Evolutionary conservation across 306 rosid species (phyloP), one percentile per base, ranked within the genome.

Genomic region (Rubus parviflorus): DNA sequence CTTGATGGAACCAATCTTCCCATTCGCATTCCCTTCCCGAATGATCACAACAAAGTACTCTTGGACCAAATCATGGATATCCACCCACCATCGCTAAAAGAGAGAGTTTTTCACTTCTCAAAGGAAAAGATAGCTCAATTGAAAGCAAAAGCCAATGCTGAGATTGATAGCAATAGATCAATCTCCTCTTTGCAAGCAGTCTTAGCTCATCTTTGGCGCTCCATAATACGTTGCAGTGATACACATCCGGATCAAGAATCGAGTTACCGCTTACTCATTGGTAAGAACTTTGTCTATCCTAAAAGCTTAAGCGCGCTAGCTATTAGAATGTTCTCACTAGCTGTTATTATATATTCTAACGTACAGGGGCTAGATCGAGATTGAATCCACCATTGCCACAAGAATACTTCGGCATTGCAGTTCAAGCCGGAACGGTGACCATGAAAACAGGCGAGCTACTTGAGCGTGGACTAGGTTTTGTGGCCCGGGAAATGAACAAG

Each of bases 141-240:
- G 38, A 79, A 79, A 63, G 52, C 68, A 25, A 79, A 64, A 45
- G 77, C 77, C 37, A 79, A 71, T 51, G 42, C 38, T n/a, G 68
- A 72, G 53, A 51, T 78, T 22, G 45, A 40, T 15, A 62, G 48
- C 40, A 37, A 7, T 7, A 52, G 4, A 11, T 16, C 8, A 51
- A 52, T 72, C 5, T 79, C 82, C 4, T 79, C 73, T 11, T 14
- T 72, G 16, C 77, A 79, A 72, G 82, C 77, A 48, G 41, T 72
- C 0, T 51, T 79, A 3, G 65, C 42, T 67, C 68, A 54, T 77
- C 74, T 76, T 13, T 76, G 82, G 70, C 43, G 42, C 23, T 61
- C 70, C 13, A 45, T 58, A 20, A 58, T 43, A 8, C 25, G 77
- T 8, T 25, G 17, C 8, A 47, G 53, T 16, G n/a, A 43, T 35